Evolutionary conservation across 2,329 filamentous ascomycete genomes (phyloP), one percentile per base, ranked within the genome.

Genomic region (Fusarium sterilihyphosum): DNA sequence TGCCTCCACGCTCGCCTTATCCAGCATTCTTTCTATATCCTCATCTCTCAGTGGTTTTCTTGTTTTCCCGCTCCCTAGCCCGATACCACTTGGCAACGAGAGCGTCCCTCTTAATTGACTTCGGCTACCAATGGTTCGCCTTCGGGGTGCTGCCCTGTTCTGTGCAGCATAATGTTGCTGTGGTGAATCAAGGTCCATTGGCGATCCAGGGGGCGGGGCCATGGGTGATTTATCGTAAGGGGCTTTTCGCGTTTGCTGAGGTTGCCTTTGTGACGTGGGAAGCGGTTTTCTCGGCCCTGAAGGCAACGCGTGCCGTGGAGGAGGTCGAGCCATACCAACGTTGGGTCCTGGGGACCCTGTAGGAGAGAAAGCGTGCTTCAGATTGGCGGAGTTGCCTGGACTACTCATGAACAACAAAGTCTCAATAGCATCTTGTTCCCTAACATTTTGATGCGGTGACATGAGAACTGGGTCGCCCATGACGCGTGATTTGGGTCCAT

Each of bases 371-470:
- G 82, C 80, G 68, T 89, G 88, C 71, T 89, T 89, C 76, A 92
- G 82, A 69, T 90, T 91, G 47, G 88, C 86, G 50, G 92, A 92
- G 81, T 94, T 93, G 22, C 92, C 92, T 0, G 93, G 93, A 71
- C 92, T 94, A 78, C 93, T 94, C 90, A 96, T 93, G 78, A 95
- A 95, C 33, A 96, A 85, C 31, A 96, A 83, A 2, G 93, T 92
- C 79, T 95, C 93, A 53, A 96, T 91, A 11, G 94, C 94, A 77
- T 96, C 94, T 78, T 95, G 93, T 79, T 96, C 94, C 59, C 93
- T 89, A 72, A 93, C 92, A 64, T 91, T 76, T 57, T 79, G 92
- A 65, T 82, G 81, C 2, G 92, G 91, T 37, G 92, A 93, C 70
- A 91, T 91, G 9, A 93, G 83, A 22, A 91, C 89, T 13, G 88